Evolutionary conservation across 2,329 filamentous ascomycete genomes (phyloP), one percentile per base, ranked within the genome.

Genomic region (Fusarium succisae): DNA sequence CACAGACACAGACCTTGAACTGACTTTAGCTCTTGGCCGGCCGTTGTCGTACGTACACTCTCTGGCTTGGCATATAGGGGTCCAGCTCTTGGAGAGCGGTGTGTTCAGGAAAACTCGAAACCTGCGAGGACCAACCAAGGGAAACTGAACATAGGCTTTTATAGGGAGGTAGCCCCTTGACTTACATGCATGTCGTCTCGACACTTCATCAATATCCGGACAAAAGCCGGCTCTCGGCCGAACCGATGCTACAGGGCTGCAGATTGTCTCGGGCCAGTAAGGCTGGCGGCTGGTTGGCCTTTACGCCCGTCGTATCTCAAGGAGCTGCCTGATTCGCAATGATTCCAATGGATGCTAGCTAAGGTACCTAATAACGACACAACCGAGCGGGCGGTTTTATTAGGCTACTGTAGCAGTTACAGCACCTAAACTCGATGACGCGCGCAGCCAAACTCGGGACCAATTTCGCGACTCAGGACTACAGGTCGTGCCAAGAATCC

Each of bases 171-270:
- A 50, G 37, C 24, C 30, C 30, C 20, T 58, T 22, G 51, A 58
- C 30, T 62, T 58, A 37, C 28, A 47, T 47, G 28, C 44, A 43
- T 58, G 37, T 43, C 43, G 32, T 28, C 55, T 38, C 8, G 17
- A 37, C 59, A 37, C 35, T 35, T 28, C 12, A 38, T 55, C 58
- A 64, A 53, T 57, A 45, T 37, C 41, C 51, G 53, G 37, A 24
- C 37, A 66, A 70, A 59, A 62, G 38, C 74, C 69, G 69, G 47
- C 22, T 62, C 74, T 76, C 66, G 74, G 74, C 74, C 72, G 74
- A 75, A 60, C 58, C 20, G 37, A 43, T 38, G 45, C 20, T 57
- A 43, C 68, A 66, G 59, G 70, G 61, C 71, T 73, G 70, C 61
- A 73, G 65, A 39, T 69, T 57, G 39, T 53, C 43, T 58, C 35